These are phyloP conservation scores for Pseudogymnoascus sp. DNA, from an alignment of 2,329 filamentous ascomycete species.

Conservation along the genomic window DNA sequence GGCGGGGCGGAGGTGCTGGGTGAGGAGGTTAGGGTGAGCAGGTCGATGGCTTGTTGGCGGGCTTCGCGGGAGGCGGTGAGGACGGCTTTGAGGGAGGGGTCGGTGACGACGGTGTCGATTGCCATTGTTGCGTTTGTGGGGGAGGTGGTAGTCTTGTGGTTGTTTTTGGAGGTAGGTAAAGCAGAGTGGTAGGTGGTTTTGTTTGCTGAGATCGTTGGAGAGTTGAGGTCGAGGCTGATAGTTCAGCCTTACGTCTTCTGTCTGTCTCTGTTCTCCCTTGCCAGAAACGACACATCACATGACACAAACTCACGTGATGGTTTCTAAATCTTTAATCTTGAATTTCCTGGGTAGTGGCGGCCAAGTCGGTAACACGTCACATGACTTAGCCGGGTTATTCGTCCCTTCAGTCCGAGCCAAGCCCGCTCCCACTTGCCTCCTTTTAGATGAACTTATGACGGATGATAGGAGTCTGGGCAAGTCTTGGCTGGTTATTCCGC, in stretches of 20 bases:
- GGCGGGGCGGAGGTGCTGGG: constrained; percentile 37
- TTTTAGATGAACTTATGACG: neutral
- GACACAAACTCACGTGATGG: neutral
- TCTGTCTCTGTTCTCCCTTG: neutral
- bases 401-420: neutral
- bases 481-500: neutral
- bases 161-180: neutral
- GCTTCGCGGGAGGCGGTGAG: constrained; percentile 66
- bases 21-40: constrained; percentile 56
- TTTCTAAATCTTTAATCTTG: neutral
- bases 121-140: constrained; percentile 36
- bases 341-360: neutral
- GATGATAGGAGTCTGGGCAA: neutral
- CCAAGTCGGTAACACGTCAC: neutral
- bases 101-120: constrained; percentile 51
- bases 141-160: neutral
- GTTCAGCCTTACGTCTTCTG: constrained; percentile 1
- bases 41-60: constrained; percentile 60
- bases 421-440: neutral
- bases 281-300: neutral
- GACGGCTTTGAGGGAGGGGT: constrained; percentile 58
- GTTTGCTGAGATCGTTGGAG: neutral
- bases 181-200: neutral
- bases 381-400: neutral
- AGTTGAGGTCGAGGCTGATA: constrained; percentile 5